These are phyloP conservation scores for Botrytis deweyae DNA, from an alignment of 2,329 filamentous ascomycete species.

Conservation along the genomic window DNA sequence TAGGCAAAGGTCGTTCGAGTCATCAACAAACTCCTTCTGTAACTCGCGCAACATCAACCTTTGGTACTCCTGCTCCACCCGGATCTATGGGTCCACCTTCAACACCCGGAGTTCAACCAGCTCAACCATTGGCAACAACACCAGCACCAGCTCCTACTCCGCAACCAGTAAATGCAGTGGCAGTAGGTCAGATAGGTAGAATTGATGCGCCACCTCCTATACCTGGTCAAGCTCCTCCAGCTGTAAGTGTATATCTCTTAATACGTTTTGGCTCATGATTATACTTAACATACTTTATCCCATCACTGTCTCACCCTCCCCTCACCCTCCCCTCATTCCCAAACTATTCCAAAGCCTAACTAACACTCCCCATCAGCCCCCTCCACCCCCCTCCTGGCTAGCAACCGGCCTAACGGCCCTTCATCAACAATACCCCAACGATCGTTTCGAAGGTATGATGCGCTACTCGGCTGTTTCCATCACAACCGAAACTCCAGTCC, in stretches of 20 bases:
- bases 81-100: constrained; percentile 56
- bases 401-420: constrained; percentile 69
- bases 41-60: constrained; percentile 47
- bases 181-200: constrained; percentile 60
- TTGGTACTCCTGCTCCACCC: constrained; percentile 48
- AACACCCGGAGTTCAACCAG: constrained; percentile 40
- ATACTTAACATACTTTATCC: constrained; percentile 32
- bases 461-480: constrained; percentile 80
- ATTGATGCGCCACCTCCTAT: constrained; percentile 64
- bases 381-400: constrained; percentile 86
- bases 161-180: constrained; percentile 38
- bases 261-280: constrained; percentile 23
- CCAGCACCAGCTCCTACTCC: constrained; percentile 36
- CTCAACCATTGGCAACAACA: constrained; percentile 30
- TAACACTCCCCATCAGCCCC: constrained; percentile 50
- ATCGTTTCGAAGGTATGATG: constrained; percentile 89
- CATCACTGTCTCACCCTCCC: constrained; percentile 29
- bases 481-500: constrained; percentile 63
- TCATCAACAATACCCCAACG: constrained; percentile 68
- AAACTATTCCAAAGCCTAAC: constrained; percentile 22
- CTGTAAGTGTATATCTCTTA: constrained; percentile 53
- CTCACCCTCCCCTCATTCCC: neutral
- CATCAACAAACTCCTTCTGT: constrained; percentile 45
- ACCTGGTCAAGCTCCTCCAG: constrained; percentile 54
- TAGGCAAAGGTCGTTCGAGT: constrained; percentile 46